Conservation (phyloP, 352 stramenopile species). For the Phytopythium boreale region DNA sequence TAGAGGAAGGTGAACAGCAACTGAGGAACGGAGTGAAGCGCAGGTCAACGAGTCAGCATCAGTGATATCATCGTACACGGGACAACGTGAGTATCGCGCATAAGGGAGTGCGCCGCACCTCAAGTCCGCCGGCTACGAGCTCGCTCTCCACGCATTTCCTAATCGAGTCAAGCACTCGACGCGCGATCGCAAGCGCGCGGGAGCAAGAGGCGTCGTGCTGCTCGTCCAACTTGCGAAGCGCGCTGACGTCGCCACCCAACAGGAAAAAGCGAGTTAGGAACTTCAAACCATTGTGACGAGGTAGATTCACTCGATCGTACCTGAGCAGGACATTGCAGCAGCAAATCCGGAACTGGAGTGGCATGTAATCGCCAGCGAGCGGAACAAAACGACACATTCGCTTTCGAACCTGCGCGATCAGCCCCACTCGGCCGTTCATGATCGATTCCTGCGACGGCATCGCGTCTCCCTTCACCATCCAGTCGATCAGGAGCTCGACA, state of each 20-base stretch:
- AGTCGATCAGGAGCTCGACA: background rate
- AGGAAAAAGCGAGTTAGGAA: background rate
- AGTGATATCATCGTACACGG: too few species aligned
- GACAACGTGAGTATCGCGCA: background rate
- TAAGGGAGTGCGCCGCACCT: slow-evolving; percentile 14
- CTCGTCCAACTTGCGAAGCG: slow-evolving; percentile 17
- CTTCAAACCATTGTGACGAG: background rate
- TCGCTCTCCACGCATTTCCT: slow-evolving; percentile 16
- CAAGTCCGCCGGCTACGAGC: slow-evolving; percentile 23
- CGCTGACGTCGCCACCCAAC: background rate
- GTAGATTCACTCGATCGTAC: slow-evolving; percentile 16
- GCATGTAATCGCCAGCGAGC: slow-evolving; percentile 7
- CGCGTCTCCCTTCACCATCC: background rate
- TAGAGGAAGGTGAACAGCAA: slow-evolving; percentile 50
- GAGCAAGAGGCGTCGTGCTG: background rate
- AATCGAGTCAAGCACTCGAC: slow-evolving; percentile 7
- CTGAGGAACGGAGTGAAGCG: slow-evolving; percentile 15
- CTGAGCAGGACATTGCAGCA: slow-evolving; percentile 65
- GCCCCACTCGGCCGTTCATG: background rate
- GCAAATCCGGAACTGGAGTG: slow-evolving; percentile 54
- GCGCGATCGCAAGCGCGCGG: background rate
- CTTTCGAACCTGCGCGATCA: background rate
- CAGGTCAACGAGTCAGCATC: background rate
- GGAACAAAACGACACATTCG: background rate
- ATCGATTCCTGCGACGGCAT: slow-evolving; percentile 4